Evolutionary conservation across 176 grass and related monocot genomes (phyloP), one percentile per base, ranked within the genome.

Genomic region (Avena eriantha): DNA sequence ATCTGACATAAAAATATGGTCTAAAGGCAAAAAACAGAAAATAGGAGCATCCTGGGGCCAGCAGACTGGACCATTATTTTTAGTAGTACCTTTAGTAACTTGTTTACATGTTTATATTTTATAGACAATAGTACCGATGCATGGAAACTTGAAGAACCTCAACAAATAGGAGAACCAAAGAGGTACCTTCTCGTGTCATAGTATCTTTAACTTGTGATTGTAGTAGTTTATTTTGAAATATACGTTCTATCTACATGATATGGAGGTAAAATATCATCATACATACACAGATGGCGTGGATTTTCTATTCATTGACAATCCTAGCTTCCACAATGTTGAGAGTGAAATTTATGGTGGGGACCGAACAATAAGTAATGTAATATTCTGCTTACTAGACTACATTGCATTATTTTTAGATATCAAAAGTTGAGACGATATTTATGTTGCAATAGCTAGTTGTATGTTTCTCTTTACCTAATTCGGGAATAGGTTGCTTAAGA

Each of bases 271-370:
- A 39, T 98, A 98, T 86, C 91, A 86, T 85, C 97, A 96, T 83
- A 89, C 92, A 61, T 98, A 91, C 85, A 78, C 94, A 73, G 94
- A 94, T 80, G 64, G 86, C 82, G 97, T 98, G 76, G 97, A 98
- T 91, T 98, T 94, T 89, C 92, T 98, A 76, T 98, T 96, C 76
- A 80, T 98, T 8, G 94, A 98, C 80, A 93, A 91, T 78, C 90
- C 92, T 63, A 43, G 85, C 72, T 98, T 96, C 83, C 88, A 73
- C 73, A 80, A 91, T 78, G 89, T 98, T 85, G 92, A 82, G 73
- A 93, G 87, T 87, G 88, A 91, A 83, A 93, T 98, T 82, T 98
- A 98, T 89, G 92, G 94, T 67, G 97, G 97, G 88, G 87, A 96
- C n/a, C 88, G 87, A 88, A 88, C 49, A 73, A 92, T 94, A 94